These are phyloP conservation scores for Trichoderma erinaceum DNA, from an alignment of 495 filamentous ascomycete genomes.

Conservation along the genomic window DNA sequence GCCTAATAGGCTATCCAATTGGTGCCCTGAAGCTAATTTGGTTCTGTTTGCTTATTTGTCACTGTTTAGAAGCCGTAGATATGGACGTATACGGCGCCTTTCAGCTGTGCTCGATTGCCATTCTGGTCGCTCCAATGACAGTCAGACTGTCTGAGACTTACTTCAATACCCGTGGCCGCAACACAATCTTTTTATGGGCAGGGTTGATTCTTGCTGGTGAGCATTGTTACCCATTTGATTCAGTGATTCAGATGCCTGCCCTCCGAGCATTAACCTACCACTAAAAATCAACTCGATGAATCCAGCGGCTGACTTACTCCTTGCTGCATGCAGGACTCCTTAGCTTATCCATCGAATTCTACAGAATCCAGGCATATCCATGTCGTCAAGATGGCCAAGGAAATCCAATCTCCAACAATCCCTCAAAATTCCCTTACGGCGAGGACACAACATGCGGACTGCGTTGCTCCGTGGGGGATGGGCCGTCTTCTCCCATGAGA, in stretches of 20 bases:
- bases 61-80: slow-evolving; percentile 47
- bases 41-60: slow-evolving; percentile 15
- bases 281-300: background rate
- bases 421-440: slow-evolving; percentile 33
- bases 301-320: background rate
- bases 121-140: slow-evolving; percentile 51
- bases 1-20: background rate
- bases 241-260: background rate
- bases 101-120: slow-evolving; percentile 56
- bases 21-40: background rate
- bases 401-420: slow-evolving; percentile 27
- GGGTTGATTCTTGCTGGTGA: slow-evolving; percentile 48
- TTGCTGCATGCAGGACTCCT: slow-evolving; percentile 37
- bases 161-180: slow-evolving; percentile 53
- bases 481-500: slow-evolving; percentile 46
- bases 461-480: slow-evolving; percentile 32
- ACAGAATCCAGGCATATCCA: slow-evolving; percentile 33
- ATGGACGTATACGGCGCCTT: slow-evolving; percentile 62
- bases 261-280: background rate
- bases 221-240: slow-evolving; percentile 13
- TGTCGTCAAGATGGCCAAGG: slow-evolving; percentile 37
- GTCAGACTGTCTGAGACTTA: slow-evolving; percentile 52
- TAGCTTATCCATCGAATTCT: slow-evolving; percentile 54
- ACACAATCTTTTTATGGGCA: slow-evolving; percentile 58
- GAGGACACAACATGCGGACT: slow-evolving; percentile 33